These are phyloP conservation scores for Boletus sp. DNA, from an alignment of 768 basidiomycete species.

Conservation along the genomic window DNA sequence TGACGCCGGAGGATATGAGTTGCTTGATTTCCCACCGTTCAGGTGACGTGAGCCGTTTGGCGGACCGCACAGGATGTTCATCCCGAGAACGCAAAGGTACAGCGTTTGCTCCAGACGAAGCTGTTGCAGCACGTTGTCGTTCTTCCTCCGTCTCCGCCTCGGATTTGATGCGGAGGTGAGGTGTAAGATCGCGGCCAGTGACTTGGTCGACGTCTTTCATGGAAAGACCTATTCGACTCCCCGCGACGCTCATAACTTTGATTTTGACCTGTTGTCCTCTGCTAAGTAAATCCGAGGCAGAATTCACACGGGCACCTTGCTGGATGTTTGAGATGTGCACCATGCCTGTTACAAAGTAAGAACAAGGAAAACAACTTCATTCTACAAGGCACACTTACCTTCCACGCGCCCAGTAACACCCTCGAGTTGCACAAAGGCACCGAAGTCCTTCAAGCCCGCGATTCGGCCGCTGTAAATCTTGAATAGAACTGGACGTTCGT, in stretches of 20 bases:
- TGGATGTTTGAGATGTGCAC: slow-evolving; percentile 96
- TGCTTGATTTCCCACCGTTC: slow-evolving; percentile 99
- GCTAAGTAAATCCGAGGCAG: slow-evolving; percentile 82
- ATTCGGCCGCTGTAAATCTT: slow-evolving; percentile 94
- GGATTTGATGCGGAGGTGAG: slow-evolving; percentile 91
- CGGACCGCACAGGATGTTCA: slow-evolving; percentile 60
- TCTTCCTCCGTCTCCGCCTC: slow-evolving; percentile 93
- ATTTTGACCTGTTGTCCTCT: slow-evolving; percentile 88
- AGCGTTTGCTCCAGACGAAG: slow-evolving; percentile 83
- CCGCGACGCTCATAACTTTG: slow-evolving; percentile 94
- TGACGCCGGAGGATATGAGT: slow-evolving; percentile 91
- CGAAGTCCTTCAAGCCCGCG: slow-evolving; percentile 88
- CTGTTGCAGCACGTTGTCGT: slow-evolving; percentile 54
- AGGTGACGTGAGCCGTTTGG: slow-evolving; percentile 90
- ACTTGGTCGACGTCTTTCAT: slow-evolving; percentile 98
- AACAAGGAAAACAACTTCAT: neutral
- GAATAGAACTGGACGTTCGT: slow-evolving; percentile 85
- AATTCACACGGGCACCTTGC: slow-evolving; percentile 78
- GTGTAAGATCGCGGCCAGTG: slow-evolving; percentile 88
- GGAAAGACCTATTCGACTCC: slow-evolving; percentile 77
- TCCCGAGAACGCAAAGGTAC: slow-evolving; percentile 67
- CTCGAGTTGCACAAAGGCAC: slow-evolving; percentile 89
- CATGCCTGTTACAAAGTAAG: slow-evolving; percentile 64
- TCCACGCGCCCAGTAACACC: slow-evolving; percentile 84
- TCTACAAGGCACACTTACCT: slow-evolving; percentile 52